A percentile compares a stretch with the other conserved stretches of the same genome.
Conservation (phyloP, 2,329 filamentous ascomycete species). For the Epichloe amarillans region DNA sequence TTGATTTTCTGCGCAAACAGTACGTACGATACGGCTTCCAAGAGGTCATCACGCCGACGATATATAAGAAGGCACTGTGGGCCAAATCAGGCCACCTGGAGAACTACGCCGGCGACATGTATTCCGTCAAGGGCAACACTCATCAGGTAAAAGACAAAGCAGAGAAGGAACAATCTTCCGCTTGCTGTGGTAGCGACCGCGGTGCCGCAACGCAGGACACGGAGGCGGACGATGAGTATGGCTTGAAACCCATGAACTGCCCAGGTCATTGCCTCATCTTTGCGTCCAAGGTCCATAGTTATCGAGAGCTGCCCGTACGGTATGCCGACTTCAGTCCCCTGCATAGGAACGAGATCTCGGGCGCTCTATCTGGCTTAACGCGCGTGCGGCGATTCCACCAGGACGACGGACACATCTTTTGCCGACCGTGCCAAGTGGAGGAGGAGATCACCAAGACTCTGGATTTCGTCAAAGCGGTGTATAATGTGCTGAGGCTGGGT, state of each 20-base stretch:
- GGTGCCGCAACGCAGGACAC: constrained; percentile 22
- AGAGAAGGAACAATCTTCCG: constrained; percentile 1
- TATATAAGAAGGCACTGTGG: constrained; percentile 84
- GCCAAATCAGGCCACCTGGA: constrained; percentile 75
- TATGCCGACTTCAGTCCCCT: constrained; percentile 80
- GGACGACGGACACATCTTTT: constrained; percentile 87
- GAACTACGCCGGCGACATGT: constrained; percentile 90
- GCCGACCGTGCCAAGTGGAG: constrained; percentile 61
- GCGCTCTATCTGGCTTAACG: constrained; percentile 68
- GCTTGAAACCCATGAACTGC: constrained; percentile 88
- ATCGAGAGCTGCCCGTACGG: constrained; percentile 68
- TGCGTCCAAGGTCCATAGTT: constrained; percentile 57
- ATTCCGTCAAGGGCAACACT: constrained; percentile 52
- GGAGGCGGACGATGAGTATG: constrained; percentile 59
- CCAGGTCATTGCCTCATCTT: constrained; percentile 82
- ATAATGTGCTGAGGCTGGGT: constrained; percentile 55
- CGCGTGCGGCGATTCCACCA: constrained; percentile 80
- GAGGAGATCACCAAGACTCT: constrained; percentile 61
- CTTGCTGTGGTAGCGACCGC: constrained; percentile 20
- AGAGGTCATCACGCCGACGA: constrained; percentile 79
- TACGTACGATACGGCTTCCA: constrained; percentile 77
- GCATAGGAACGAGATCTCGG: constrained; percentile 77
- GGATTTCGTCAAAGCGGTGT: constrained; percentile 61
- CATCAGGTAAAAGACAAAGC: constrained; percentile 8
- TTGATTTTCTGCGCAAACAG: constrained; percentile 69